Conservation (phyloP, 352 stramenopile species). For the Globisporangium sylvaticum region DNA sequence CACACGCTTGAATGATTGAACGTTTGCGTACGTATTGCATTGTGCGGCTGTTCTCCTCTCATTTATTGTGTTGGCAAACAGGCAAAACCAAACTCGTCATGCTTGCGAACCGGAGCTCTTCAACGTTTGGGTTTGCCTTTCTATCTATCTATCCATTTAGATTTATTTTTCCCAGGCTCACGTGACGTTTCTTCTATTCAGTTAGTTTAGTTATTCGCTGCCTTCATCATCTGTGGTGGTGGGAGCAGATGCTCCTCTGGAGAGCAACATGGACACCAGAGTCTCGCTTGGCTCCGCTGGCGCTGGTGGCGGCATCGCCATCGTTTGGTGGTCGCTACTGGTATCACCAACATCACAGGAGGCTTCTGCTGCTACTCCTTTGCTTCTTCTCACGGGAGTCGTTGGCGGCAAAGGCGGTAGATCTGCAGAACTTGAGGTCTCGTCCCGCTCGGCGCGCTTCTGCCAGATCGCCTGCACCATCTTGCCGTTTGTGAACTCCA, state of each 20-base stretch:
- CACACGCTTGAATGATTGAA: not conserved
- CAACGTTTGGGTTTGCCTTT: no score
- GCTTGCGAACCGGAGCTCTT: no score
- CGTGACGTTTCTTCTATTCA: no score
- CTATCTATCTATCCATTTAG: no score
- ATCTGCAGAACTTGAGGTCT: slow-evolving; percentile 7
- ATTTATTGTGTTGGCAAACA: no score
- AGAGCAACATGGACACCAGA: not conserved
- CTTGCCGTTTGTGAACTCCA: slow-evolving; percentile 58
- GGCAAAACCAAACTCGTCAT: no score
- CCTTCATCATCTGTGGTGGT: not conserved
- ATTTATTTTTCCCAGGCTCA: no score
- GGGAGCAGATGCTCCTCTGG: not conserved
- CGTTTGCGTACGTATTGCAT: no score
- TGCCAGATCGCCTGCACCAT: slow-evolving; percentile 66
- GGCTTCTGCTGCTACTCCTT: not conserved
- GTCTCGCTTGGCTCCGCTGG: not conserved
- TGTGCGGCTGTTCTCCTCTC: no score
- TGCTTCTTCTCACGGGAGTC: not conserved
- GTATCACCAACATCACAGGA: not conserved
- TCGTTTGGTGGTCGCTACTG: not conserved
- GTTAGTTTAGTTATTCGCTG: not conserved
- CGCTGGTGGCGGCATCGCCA: not conserved
- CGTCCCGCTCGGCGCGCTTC: slow-evolving; percentile 44
- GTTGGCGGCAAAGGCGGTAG: slow-evolving; percentile 1